Base-by-base conservation (phyloP, 768 basidiomycete genomes). In the Mrakia hoshinonis region DNA sequence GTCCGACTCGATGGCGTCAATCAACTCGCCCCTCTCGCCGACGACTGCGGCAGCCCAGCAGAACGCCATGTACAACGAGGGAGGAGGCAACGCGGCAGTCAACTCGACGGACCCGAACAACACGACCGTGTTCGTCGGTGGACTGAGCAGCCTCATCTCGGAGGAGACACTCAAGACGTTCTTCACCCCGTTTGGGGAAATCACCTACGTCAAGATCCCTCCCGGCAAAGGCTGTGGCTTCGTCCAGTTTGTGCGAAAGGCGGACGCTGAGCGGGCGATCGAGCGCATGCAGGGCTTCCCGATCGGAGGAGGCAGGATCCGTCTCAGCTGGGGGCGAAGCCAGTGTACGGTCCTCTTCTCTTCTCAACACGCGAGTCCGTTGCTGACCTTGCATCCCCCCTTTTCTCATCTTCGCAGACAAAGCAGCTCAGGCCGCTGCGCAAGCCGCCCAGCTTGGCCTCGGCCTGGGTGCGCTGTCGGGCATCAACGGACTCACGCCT, bases 261-360 rank as follows among this genome's bases (percentile, higher is more conserved):
- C 85, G 12, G 93, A 96, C 79, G 93, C 93, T 13, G 92, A 94
- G 79, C 84, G 85, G 47, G 92, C 92, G 11, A 96, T 96, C 73
- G 90, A 92, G 81, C 92, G 91, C 81, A 93, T 95, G 92, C 92
- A 95, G 82, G 92, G 92, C 31, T 95, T 93, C 78, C 91, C 92
- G 4, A 88, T 96, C 74, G 92, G 91, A 43, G 93, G 93, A 20
- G 92, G 91, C 74, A 84, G 90, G 76, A 92, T 96, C 74, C 85
- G 93, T 46, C 81, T 95, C 74, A 91, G 90, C 77, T 96, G 93
- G 93, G 93, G 93, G 51, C 84, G 92, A 60, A 91, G 89, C 80
- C 92, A 94, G 85, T 92, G 91, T 92, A 70, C 54, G 86, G n/a
- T 31, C 11, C 58, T 61, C 20, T 38, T 5, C 10, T 38, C n/a